These are phyloP conservation scores for Elongisporangium prolatum DNA, from an alignment of 352 stramenopile species.

Conservation along the genomic window DNA sequence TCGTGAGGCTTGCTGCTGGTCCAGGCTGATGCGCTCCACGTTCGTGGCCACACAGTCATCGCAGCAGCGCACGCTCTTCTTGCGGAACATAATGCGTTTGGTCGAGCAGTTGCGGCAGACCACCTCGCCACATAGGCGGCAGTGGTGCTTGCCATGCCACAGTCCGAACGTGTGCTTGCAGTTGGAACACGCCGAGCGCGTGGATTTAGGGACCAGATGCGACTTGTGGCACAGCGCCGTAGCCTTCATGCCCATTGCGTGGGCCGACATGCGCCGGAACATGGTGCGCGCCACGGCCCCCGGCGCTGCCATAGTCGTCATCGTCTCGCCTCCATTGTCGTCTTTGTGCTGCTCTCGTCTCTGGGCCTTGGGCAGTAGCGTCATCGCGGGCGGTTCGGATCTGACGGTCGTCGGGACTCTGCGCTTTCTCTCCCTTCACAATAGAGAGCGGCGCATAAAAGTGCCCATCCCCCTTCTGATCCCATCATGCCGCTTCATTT, in stretches of 20 bases:
- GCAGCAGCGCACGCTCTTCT: constrained; percentile 69
- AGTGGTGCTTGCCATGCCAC: constrained; percentile 70
- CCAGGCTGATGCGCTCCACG: constrained; percentile 16
- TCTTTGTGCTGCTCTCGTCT: not conserved
- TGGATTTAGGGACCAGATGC: constrained; percentile 74
- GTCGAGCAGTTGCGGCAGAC: constrained; percentile 70
- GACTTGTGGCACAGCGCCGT: constrained; percentile 66
- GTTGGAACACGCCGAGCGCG: constrained; percentile 55
- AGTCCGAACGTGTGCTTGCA: constrained; percentile 60
- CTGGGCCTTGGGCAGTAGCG: not conserved
- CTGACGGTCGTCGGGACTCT: not conserved
- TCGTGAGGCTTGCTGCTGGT: not conserved
- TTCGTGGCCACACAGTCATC: constrained; percentile 72
- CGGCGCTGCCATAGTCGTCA: not conserved
- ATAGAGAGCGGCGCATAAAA: not conserved
- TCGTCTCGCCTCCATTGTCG: not conserved
- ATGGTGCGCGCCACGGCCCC: constrained; percentile 6
- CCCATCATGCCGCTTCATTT: not conserved
- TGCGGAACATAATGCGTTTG: constrained; percentile 66
- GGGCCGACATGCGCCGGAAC: constrained; percentile 56
- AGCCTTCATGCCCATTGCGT: constrained; percentile 62
- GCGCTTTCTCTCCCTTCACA: not conserved
- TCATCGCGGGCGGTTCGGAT: not conserved
- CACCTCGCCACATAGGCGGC: constrained; percentile 71
- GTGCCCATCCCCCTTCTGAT: not conserved